Evolutionary conservation across 2,329 filamentous ascomycete genomes (phyloP).

Genomic region (Penicillium sp.): DNA sequence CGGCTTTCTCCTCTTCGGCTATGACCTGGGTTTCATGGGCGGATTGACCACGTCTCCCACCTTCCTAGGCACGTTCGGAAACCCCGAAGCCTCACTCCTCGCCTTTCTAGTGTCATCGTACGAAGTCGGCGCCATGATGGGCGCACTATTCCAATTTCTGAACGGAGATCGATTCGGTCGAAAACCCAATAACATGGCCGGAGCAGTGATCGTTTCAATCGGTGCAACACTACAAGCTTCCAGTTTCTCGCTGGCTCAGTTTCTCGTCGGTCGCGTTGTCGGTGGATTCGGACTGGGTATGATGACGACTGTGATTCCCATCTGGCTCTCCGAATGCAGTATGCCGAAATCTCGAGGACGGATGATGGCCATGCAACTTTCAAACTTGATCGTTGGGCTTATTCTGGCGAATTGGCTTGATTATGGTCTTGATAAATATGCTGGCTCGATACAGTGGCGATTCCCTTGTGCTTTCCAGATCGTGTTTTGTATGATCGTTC

Average conservation of each 20-base stretch:
- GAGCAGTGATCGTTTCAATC: constrained; percentile 27
- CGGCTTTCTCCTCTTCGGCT: constrained; percentile 43
- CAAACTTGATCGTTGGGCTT: constrained; percentile 13
- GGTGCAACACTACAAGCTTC: constrained; percentile 24
- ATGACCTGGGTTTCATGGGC: constrained; percentile 39
- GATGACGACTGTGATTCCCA: constrained; percentile 25
- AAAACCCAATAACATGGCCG: constrained; percentile 40
- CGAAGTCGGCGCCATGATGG: constrained; percentile 26
- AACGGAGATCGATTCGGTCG: constrained; percentile 43
- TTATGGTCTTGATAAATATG: constrained; percentile 23
- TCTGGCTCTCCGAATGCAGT: constrained; percentile 21
- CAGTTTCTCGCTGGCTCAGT: constrained; percentile 16
- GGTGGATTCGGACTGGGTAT: constrained; percentile 23
- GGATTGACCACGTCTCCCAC: constrained; percentile 6
- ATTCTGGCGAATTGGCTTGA: constrained; percentile 28
- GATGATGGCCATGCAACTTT: constrained; percentile 29
- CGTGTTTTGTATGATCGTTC: constrained; percentile 17
- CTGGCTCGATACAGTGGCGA: constrained; percentile 23
- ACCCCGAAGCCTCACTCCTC: constrained; percentile 21
- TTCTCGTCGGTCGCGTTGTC: constrained; percentile 24
- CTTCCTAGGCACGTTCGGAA: constrained; percentile 14
- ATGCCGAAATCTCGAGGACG: constrained; percentile 8
- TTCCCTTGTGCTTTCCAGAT: constrained; percentile 24
- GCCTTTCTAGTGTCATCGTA: constrained; percentile 23
- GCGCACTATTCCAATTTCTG: constrained; percentile 30